Evolutionary conservation across 2,329 filamentous ascomycete species (phyloP).

Genomic region (Epichloe hybrida): DNA sequence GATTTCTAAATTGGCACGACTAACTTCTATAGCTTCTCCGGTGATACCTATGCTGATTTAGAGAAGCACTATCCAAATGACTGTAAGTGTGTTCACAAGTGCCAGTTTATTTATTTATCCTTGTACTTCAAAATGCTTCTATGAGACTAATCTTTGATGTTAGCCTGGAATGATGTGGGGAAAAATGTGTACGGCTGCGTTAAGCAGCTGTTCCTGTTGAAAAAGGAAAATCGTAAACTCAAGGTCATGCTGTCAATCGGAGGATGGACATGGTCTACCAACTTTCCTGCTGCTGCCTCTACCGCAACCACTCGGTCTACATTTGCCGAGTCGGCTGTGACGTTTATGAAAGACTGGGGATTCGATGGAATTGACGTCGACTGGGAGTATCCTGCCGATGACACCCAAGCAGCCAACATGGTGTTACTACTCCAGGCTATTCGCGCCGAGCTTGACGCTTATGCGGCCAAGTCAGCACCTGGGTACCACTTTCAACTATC

Average conservation of each 20-base stretch:
- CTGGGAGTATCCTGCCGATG: slow-evolving; percentile 26
- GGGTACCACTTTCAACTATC: slow-evolving; percentile 41
- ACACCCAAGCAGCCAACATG: slow-evolving; percentile 29
- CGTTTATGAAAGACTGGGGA: slow-evolving; percentile 60
- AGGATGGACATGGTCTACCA: slow-evolving; percentile 71
- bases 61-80: slow-evolving; percentile 63
- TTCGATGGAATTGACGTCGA: slow-evolving; percentile 35
- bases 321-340: slow-evolving; percentile 59
- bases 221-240: slow-evolving; percentile 62
- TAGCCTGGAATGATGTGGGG: slow-evolving; percentile 46
- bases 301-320: slow-evolving; percentile 44
- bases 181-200: slow-evolving; percentile 69
- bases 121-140: neutral
- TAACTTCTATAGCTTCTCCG: slow-evolving; percentile 36
- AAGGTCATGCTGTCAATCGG: slow-evolving; percentile 73
- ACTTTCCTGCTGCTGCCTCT: slow-evolving; percentile 56
- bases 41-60: slow-evolving; percentile 55
- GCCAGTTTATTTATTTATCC: neutral
- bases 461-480: slow-evolving; percentile 28
- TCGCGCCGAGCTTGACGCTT: slow-evolving; percentile 33
- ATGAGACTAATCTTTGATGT: neutral
- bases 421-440: slow-evolving; percentile 30
- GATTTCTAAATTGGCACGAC: neutral
- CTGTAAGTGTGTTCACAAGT: slow-evolving; percentile 24
- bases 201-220: slow-evolving; percentile 67